Base-by-base conservation (phyloP, 306 rosid genomes). In the Citrullus amarus region DNA sequence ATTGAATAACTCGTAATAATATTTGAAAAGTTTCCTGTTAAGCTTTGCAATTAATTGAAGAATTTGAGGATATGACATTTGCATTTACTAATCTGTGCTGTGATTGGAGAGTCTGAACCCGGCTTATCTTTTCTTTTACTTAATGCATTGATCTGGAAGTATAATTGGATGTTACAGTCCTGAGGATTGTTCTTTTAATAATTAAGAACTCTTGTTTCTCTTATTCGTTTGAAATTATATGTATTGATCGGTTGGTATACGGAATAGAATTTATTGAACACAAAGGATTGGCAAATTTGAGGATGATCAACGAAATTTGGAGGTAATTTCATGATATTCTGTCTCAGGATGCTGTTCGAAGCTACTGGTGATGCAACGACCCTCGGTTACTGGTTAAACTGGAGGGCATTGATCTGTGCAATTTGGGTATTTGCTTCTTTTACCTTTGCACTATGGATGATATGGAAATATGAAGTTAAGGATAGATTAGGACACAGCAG, bases 301-400 rank as follows among this genome's bases (percentile, higher is more conserved):
- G 54, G 22, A 4, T 75, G 77, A 48, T 55, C 79, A n/a, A 79
- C 9, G 62, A 25, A 62, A 34, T 56, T 71, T 65, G 75, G 55
- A 78, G 65, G 15, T 72, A 20, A 48, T 66, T 16, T 53, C 79
- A 22, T 66, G 77, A 51, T 75, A 83, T 38, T 77, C 81, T 14
- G 12, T 48, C 15, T 51, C 77, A 89, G 90, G 87, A 89, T 93
- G 97, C 82, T 75, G 85, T 83, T 51, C 48, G 83, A 79, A 54
- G 83, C 44, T 68, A 38, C 83, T 38, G 60, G 61, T 8, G 88
- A 87, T 79, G 67, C 91, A 48, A 88, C 92, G 28, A 77, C 79
- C 80, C 88, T 84, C 55, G 81, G 90, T 81, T 93, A 90, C 82
- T 93, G 96, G 98, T 63, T 91, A 80, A 86, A 85, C 74, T 93